Base-by-base conservation (phyloP, 306 rosid genomes). In the Inga leiocalycina region DNA sequence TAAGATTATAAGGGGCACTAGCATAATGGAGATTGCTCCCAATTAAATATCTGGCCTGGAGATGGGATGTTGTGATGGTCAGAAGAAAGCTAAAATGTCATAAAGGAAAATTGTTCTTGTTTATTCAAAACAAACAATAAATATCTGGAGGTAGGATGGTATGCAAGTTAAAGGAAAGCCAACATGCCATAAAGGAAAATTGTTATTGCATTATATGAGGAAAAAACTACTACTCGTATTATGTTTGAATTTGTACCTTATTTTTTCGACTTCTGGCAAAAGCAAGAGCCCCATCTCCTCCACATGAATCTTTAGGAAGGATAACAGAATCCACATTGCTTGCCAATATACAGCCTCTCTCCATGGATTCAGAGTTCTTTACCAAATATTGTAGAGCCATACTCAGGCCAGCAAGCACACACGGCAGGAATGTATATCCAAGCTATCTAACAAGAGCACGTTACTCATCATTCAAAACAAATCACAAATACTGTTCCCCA, bases 331-430 rank as follows among this genome's bases (percentile, higher is more conserved):
- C 98, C 52, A 95, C 98, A 62, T 95, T 92, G 73, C 88, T 85
- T 62, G 91, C 93, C 80, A 88, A 75, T 54, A 95, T 82, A 92
- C 97, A 92, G 84, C 87, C 85, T 75, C 81, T 89, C 75, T 83
- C 87, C 67, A 74, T 43, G 62, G 88, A 84, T 64, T 83, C 80
- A 48, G 89, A 88, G 86, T 80, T 81, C 82, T 70, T 85, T 68
- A 81, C 90, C 79, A 82, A 20, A 88, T 95, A 93, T 54, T 93
- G 98, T 41, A 98, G 98, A 72, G 98, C 98, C 57, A 81, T 84
- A 72, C 97, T 91, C 76, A 93, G 89, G 80, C 98, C 98, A 82
- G 98, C 94, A 79, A 95, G 97, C 84, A 95, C 98, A 75, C 95
- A 95, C 30, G 93, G 98, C 75, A 95, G 85, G 89, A 95, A 93